Evolutionary conservation across 495 filamentous ascomycete species (phyloP), one percentile per base, ranked within the genome.

Genomic region (Penicillium odoratum): DNA sequence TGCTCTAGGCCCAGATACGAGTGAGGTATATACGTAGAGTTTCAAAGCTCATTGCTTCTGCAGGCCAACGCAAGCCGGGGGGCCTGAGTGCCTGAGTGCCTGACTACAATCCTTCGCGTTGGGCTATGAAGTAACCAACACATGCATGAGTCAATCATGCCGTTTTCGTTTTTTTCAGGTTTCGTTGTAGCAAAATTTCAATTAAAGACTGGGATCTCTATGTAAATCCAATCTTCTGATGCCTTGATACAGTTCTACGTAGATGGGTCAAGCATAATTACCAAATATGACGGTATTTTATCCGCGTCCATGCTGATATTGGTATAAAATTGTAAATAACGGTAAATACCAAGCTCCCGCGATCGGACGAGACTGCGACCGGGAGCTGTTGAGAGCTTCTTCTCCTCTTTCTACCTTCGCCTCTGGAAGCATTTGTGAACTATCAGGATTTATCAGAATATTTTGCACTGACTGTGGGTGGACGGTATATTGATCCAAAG

Each of bases 51-150:
- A 15, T 33, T 56, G 8, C 44, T 30, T 36, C 34, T 58, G 55
- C 59, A 57, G 53, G 44, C 52, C 44, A 30, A 61, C 65, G 62
- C 62, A 63, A 63, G 60, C 59, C 62, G 57, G 44, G 45, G 44
- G 63, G 65, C 62, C 65, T 68, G 60, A 68, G 52, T 29, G 31
- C 30, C 18, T 29, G 50, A 5, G 21, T 21, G 8, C 2, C 30
- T 13, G 33, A 36, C 8, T 36, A 3, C 7, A 36, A 36, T 36
- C 0, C 51, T 28, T 43, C 44, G 45, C 34, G 45, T 66, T 52
- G 56, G 58, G 58, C 61, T 36, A 46, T 53, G 15, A 58, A 49
- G 48, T 3, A 59, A 54, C 50, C 48, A 63, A 55, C 46, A 10
- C 8, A 56, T 15, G 31, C 33, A 36, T 21, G 29, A 34, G 28